These are phyloP conservation scores for Amauroascus verrucosus DNA, from an alignment of 2,329 filamentous ascomycete genomes.

Conservation along the genomic window DNA sequence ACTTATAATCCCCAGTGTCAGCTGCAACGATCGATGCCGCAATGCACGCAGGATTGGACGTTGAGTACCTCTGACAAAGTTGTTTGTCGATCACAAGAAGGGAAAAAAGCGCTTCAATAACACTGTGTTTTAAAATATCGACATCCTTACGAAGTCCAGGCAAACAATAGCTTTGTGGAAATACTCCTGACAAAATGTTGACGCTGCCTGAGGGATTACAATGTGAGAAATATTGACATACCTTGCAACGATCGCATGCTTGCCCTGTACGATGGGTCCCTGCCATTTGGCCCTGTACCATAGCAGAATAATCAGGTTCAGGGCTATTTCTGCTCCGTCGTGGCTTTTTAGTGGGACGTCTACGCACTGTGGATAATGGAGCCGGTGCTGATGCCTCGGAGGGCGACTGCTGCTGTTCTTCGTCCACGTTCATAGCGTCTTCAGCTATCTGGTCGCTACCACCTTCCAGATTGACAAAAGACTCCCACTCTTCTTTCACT, in stretches of 20 bases:
- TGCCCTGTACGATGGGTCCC: slow-evolving; percentile 17
- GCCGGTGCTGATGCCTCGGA: background rate
- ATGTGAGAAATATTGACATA: slow-evolving; percentile 12
- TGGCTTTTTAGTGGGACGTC: slow-evolving; percentile 15
- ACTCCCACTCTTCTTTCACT: slow-evolving; percentile 4
- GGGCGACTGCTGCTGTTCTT: background rate
- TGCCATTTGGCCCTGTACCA: slow-evolving; percentile 18
- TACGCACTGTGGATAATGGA: background rate
- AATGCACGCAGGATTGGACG: too few relatives aligned
- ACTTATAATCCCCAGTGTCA: background rate
- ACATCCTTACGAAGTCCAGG: background rate
- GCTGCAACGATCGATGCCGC: background rate
- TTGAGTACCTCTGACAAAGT: background rate
- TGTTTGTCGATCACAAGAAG: background rate
- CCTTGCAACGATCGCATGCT: slow-evolving; percentile 26
- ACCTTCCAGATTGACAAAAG: slow-evolving; percentile 10
- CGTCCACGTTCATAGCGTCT: background rate
- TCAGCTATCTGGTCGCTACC: slow-evolving; percentile 19
- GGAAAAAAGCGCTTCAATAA: background rate
- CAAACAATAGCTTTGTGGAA: background rate
- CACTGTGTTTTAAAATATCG: background rate
- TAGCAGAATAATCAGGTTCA: slow-evolving; percentile 20
- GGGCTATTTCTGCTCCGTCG: slow-evolving; percentile 19
- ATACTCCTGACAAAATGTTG: background rate
- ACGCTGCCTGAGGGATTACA: background rate